Conservation (phyloP, 371 early-diverging fungal species). For the Rhizomucor miehei region DNA sequence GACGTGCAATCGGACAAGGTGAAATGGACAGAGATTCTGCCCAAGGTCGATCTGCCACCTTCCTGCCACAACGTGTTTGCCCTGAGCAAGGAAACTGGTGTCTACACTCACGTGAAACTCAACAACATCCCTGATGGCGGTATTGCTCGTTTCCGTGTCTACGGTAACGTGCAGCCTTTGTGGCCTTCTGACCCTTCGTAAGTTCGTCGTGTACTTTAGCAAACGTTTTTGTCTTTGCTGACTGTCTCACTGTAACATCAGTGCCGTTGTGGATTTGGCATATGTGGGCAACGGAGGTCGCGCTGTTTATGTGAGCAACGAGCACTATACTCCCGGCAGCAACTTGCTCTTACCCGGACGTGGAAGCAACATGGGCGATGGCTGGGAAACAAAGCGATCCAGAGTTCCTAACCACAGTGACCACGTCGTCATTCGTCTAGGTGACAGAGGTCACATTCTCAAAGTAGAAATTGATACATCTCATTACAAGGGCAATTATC, state of each 20-base stretch:
- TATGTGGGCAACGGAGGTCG: slow-evolving; percentile 74
- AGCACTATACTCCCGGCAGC: slow-evolving; percentile 77
- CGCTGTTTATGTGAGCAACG: slow-evolving; percentile 69
- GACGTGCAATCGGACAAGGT: slow-evolving; percentile 38
- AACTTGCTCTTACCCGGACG: slow-evolving; percentile 79
- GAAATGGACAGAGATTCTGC: slow-evolving; percentile 78
- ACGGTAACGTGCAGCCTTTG: slow-evolving; percentile 74
- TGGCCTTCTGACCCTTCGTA: slow-evolving; percentile 53
- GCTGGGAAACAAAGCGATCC: slow-evolving; percentile 82
- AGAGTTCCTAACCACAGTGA: slow-evolving; percentile 70
- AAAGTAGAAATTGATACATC: slow-evolving; percentile 82
- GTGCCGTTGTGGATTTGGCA: slow-evolving; percentile 74
- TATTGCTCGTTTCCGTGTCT: slow-evolving; percentile 82
- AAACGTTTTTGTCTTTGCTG: not conserved
- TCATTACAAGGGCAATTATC: slow-evolving; percentile 86
- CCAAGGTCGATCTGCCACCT: slow-evolving; percentile 63
- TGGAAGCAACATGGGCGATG: slow-evolving; percentile 67
- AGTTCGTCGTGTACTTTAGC: too few relatives aligned
- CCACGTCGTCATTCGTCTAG: slow-evolving; percentile 73
- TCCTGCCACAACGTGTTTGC: slow-evolving; percentile 70
- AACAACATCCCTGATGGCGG: slow-evolving; percentile 93
- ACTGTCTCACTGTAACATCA: slow-evolving; percentile 12
- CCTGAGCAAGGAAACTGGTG: slow-evolving; percentile 42
- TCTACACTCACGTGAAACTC: slow-evolving; percentile 75
- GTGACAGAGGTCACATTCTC: slow-evolving; percentile 70